phyloP scores from a whole-genome alignment of 345 rosid species.

The Mallotus nudiflorus region DNA sequence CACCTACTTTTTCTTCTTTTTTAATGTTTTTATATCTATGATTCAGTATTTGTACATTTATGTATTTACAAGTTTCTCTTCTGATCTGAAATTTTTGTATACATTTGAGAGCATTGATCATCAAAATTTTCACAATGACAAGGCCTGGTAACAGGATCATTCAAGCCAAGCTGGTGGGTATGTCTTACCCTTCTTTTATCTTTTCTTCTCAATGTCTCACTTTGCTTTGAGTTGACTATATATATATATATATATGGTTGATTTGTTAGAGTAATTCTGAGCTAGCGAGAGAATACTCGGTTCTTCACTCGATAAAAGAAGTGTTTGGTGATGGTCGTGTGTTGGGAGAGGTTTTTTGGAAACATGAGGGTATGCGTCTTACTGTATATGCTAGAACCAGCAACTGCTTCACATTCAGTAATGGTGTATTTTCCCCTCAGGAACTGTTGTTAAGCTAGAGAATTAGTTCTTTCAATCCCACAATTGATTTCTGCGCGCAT shows the following conservation, averaged over 20 bases:
- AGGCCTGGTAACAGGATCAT: slow-evolving; percentile 44
- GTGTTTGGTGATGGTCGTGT: too few relatives aligned
- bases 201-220: neutral
- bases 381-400: neutral
- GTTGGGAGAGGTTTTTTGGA: too few relatives aligned
- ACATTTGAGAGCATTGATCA: neutral
- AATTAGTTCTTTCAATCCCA: neutral
- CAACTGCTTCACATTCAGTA: neutral
- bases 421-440: too few relatives aligned
- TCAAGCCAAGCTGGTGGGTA: slow-evolving; percentile 59
- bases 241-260: neutral
- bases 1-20: neutral
- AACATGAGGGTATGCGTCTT: too few relatives aligned
- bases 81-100: neutral
- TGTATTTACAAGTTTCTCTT: neutral
- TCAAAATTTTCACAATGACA: slow-evolving; percentile 41
- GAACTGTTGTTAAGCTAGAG: too few relatives aligned
- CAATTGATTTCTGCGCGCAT: neutral
- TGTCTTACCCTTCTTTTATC: slow-evolving; percentile 33
- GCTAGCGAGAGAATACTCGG: too few relatives aligned
- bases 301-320: neutral
- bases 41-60: neutral
- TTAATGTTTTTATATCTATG: too few relatives aligned
- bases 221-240: neutral
- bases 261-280: neutral